These are phyloP conservation scores for Talaromyces sp. DNA, from an alignment of 2,329 filamentous ascomycete genomes.

Conservation along the genomic window DNA sequence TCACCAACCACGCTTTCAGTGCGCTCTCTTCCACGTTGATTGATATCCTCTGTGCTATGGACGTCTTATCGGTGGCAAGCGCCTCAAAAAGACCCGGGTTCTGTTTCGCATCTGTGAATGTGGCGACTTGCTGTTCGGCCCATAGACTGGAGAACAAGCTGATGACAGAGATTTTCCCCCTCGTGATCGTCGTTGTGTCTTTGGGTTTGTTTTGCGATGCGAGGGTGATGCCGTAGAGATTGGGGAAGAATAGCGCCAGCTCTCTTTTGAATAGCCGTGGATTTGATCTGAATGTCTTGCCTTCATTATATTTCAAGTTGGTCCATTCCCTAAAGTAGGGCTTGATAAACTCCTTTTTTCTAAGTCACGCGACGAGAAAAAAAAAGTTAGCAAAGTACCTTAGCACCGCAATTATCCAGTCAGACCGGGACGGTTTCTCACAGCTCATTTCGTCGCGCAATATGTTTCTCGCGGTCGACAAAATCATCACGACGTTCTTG, in stretches of 20 bases:
- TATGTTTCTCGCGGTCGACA: slow-evolving; percentile 77
- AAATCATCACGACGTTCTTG: slow-evolving; percentile 73
- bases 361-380: slow-evolving; percentile 25
- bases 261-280: slow-evolving; percentile 78
- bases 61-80: slow-evolving; percentile 46
- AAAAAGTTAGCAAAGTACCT: background rate
- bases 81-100: slow-evolving; percentile 68
- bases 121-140: slow-evolving; percentile 75
- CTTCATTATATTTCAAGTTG: slow-evolving; percentile 74
- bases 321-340: slow-evolving; percentile 97
- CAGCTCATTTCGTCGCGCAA: slow-evolving; percentile 71
- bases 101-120: slow-evolving; percentile 61
- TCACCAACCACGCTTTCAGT: slow-evolving; percentile 56
- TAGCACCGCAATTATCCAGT: background rate
- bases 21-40: slow-evolving; percentile 84
- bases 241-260: slow-evolving; percentile 86
- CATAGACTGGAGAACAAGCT: slow-evolving; percentile 77
- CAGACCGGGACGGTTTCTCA: slow-evolving; percentile 36
- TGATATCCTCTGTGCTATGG: slow-evolving; percentile 69
- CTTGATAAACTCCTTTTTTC: slow-evolving; percentile 69
- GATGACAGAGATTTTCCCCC: slow-evolving; percentile 72
- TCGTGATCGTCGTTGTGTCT: slow-evolving; percentile 72
- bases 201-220: slow-evolving; percentile 50
- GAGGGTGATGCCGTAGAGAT: slow-evolving; percentile 77
- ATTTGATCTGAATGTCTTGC: slow-evolving; percentile 88